Percentiles rank a stretch among this genome's conserved stretches.
These are phyloP conservation scores for Fusarium sulawesiense DNA, from an alignment of 2,329 filamentous ascomycete genomes.

Conservation along the genomic window DNA sequence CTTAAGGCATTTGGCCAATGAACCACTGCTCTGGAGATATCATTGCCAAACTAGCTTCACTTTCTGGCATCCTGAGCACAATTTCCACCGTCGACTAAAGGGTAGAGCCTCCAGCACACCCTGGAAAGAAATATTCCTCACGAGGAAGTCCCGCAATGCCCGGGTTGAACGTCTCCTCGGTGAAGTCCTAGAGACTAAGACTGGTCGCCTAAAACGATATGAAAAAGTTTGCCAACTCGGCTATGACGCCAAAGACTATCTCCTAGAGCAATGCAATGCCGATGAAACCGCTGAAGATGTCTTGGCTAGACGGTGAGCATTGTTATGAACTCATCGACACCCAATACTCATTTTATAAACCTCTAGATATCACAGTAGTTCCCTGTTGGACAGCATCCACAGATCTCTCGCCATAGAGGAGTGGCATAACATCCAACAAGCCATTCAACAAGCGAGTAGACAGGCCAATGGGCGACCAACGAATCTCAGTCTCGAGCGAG, in stretches of 20 bases:
- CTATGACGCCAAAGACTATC: slow-evolving; percentile 88
- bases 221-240: slow-evolving; percentile 77
- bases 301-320: slow-evolving; percentile 73
- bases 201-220: slow-evolving; percentile 75
- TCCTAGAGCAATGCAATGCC: slow-evolving; percentile 73
- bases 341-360: slow-evolving; percentile 9
- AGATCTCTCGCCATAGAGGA: slow-evolving; percentile 80
- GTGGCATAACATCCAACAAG: slow-evolving; percentile 67
- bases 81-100: slow-evolving; percentile 66
- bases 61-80: slow-evolving; percentile 78
- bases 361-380: slow-evolving; percentile 77
- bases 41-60: slow-evolving; percentile 77
- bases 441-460: slow-evolving; percentile 39
- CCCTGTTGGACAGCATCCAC: slow-evolving; percentile 82
- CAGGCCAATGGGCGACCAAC: slow-evolving; percentile 51
- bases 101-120: slow-evolving; percentile 66
- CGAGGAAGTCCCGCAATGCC: slow-evolving; percentile 65
- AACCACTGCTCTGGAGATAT: slow-evolving; percentile 81
- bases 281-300: slow-evolving; percentile 75
- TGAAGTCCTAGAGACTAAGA: slow-evolving; percentile 76
- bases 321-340: slow-evolving; percentile 47
- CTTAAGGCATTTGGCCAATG: slow-evolving; percentile 73
- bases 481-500: slow-evolving; percentile 70
- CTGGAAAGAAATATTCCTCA: slow-evolving; percentile 79
- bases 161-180: slow-evolving; percentile 69